phyloP scores from a whole-genome alignment of 129 eudicot genomes.

The Gnaphalium uliginosum region DNA sequence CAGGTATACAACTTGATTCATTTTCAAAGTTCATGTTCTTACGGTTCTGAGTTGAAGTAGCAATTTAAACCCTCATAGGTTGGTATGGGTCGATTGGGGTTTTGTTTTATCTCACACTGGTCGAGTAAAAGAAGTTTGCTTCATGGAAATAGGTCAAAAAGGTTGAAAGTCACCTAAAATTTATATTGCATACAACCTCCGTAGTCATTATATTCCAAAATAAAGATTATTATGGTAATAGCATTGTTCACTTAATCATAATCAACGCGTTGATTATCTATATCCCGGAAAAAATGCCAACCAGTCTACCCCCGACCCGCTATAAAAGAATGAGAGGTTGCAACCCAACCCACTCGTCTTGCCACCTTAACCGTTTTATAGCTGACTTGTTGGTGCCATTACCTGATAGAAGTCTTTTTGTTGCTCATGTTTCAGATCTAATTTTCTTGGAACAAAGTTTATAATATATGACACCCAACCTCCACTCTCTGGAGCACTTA shows the following conservation, averaged over 20 bases:
- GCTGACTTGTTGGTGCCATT: background rate
- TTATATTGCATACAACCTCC: background rate
- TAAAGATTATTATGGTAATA: background rate
- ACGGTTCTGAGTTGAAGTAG: background rate
- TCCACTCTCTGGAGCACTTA: constrained; percentile 51
- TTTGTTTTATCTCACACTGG: background rate
- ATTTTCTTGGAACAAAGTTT: constrained; percentile 86
- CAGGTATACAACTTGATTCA: constrained; percentile 38
- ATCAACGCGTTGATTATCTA: background rate
- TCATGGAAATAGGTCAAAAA: background rate
- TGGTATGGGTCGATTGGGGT: background rate
- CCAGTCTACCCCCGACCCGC: too few relatives aligned
- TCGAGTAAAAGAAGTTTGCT: background rate
- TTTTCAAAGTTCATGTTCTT: background rate
- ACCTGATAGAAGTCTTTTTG: background rate
- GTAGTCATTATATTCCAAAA: background rate
- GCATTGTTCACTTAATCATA: background rate
- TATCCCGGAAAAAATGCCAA: too few relatives aligned
- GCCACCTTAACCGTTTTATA: background rate
- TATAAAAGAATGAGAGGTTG: background rate
- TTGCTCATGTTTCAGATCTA: constrained; percentile 50
- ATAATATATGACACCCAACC: constrained; percentile 87
- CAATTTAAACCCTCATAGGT: background rate
- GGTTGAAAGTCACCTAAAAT: background rate
- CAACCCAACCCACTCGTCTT: background rate